Base-by-base conservation (phyloP, 164 flowering plant genomes). In the Aristolochia fimbriata region DNA sequence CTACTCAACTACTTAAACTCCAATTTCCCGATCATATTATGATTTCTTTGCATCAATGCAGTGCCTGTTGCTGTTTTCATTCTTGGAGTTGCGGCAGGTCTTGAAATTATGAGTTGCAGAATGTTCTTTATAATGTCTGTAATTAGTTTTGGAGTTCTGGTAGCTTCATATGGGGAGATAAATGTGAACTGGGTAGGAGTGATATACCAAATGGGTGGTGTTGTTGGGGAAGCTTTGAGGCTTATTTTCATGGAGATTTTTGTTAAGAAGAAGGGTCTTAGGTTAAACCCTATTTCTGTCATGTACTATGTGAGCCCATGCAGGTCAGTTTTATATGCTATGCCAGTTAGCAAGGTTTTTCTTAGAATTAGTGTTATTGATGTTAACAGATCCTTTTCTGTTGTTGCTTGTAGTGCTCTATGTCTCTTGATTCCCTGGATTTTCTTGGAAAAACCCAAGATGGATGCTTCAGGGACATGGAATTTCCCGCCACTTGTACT, bases 141-240 rank as follows among this genome's bases (percentile, higher is more conserved):
- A 60, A 93, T 93, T 73, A 93, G 98, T 70, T 82, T 84, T 57
- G 98, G 98, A n/a, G 98, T 93, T 61, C 70, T 93, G 19, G 86
- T 93, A 62, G 98, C 98, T 69, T 93, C 98, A 41, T 93, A 89
- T 74, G 98, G 98, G 50, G 98, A 93, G 79, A 83, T 93, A 25
- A 68, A 81, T 65, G 81, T 93, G 47, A 93, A 66, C 75, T 93
- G 98, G 98, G 63, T 86, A 59, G 98, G 98, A 63, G 98, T 93
- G 47, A 87, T 93, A 73, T 93, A 93, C 76, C 98, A 93, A 76
- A 93, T 93, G 98, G 98, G 98, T 60, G 98, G 98, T 58, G 98
- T 93, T 59, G 78, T 93, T 73, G 98, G 92, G 63, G 98, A 93
- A 79, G 96, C 98, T 51, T 64, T 90, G 66, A 86, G 98, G 75